Evolutionary conservation across 768 basidiomycete genomes (phyloP).

Genomic region (Cyathus striatus): DNA sequence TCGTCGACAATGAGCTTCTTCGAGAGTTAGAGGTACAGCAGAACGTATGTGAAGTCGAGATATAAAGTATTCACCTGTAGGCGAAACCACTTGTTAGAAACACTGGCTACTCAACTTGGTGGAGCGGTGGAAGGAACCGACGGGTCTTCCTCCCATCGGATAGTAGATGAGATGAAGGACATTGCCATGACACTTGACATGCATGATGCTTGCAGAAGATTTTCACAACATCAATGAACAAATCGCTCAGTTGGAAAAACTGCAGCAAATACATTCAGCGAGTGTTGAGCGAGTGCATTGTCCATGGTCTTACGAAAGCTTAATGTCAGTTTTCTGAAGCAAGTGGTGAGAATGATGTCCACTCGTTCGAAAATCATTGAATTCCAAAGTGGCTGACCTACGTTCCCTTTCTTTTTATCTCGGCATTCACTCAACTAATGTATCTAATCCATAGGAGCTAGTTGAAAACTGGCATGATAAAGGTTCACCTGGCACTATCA

Average conservation of each 20-base stretch:
- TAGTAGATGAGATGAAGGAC: constrained; percentile 62
- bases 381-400: no score
- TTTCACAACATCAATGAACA: constrained; percentile 62
- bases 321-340: constrained; percentile 64
- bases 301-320: constrained; percentile 81
- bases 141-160: constrained; percentile 25
- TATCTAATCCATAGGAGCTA: no score
- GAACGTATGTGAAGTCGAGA: constrained; percentile 55
- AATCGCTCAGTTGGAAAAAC: constrained; percentile 54
- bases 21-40: constrained; percentile 55
- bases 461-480: no score
- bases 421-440: no score
- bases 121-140: constrained; percentile 30
- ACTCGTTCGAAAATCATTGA: no score
- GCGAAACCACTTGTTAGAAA: constrained; percentile 47
- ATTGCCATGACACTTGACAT: constrained; percentile 49
- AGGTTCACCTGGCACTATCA: constrained; percentile 31
- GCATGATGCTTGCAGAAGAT: constrained; percentile 60
- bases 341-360: constrained; percentile 51
- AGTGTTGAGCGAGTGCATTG: no score
- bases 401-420: no score
- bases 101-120: constrained; percentile 37
- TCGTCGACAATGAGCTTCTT: constrained; percentile 64
- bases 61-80: constrained; percentile 57
- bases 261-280: constrained; percentile 61